Evolutionary conservation across 805 yeast genomes (phyloP), one percentile per base, ranked within the genome.

Genomic region (Wickerhamiella shivajii): DNA sequence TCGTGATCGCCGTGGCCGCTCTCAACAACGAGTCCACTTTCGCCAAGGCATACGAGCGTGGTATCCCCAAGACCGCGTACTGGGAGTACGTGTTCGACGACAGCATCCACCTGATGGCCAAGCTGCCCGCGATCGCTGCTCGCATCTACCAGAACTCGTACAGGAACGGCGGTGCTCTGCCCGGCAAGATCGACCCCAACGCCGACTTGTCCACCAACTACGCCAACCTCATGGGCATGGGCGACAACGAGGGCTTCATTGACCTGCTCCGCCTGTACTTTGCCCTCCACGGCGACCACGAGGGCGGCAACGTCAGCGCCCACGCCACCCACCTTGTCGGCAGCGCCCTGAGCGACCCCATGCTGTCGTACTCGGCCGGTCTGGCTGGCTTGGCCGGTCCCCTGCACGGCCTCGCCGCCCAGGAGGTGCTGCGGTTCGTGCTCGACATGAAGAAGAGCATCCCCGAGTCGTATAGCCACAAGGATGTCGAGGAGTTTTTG

Each of bases 381-480:
- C 63, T 78, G 44, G 71, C 73, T 56, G 92, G 92, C 48, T 63
- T 78, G 41, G 90, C 92, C 21, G 92, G 92, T 43, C 90, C 92
- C 39, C 63, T 78, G 47, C 92, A 78, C 57, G 90, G 90, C 21
- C 64, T 78, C 45, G 92, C 90, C 39, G 77, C 78, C 55, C 92
- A 78, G 59, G 90, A 78, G 59, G 90, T 78, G 36, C 72, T 78
- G 43, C 69, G 76, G 52, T 78, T 77, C 63, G 67, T 77, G 46
- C 60, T 71, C 52, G 69, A 67, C 47, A 69, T 76, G 74, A 65
- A 66, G 56, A 28, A 45, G 26, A 42, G 38, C 33, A 42, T 59
- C 18, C 56, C 59, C 21, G 36, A 44, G 27, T 32, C 43, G 30
- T 47, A 50, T 40, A 58, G 69, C 44, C 56, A 62, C 44, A 63